phyloP scores from a whole-genome alignment of 768 basidiomycete species.

The Termitomyces sp. region DNA sequence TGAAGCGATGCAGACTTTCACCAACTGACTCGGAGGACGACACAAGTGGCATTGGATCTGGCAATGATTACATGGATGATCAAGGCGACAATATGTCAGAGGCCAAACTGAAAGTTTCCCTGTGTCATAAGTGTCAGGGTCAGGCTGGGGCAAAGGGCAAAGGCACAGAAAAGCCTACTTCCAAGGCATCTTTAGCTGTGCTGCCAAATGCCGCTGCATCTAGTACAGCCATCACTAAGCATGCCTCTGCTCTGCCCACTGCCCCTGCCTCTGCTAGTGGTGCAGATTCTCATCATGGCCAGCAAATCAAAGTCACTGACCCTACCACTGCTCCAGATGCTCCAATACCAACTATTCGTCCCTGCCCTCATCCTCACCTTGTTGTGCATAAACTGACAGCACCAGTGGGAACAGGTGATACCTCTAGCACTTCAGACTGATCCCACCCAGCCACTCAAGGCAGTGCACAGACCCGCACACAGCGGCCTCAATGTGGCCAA shows the following conservation, averaged over 20 bases:
- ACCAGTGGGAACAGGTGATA: neutral
- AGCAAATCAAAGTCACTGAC: neutral
- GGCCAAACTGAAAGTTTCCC: no score
- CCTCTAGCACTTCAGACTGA: neutral
- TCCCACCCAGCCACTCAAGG: neutral
- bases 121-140: no score
- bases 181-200: no score
- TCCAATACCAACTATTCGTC: no score
- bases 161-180: neutral
- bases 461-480: neutral
- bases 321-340: no score
- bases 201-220: no score
- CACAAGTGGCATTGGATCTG: neutral
- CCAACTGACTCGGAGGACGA: neutral
- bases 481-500: no score
- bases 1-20: neutral
- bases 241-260: no score
- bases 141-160: neutral
- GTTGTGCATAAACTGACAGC: neutral
- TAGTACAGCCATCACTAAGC: no score
- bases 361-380: neutral
- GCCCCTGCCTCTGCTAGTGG: no score
- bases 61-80: neutral
- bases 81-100: neutral
- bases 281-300: no score